These are phyloP conservation scores for Aureobasidium sp. DNA, from an alignment of 2,329 filamentous ascomycete species.

Conservation along the genomic window DNA sequence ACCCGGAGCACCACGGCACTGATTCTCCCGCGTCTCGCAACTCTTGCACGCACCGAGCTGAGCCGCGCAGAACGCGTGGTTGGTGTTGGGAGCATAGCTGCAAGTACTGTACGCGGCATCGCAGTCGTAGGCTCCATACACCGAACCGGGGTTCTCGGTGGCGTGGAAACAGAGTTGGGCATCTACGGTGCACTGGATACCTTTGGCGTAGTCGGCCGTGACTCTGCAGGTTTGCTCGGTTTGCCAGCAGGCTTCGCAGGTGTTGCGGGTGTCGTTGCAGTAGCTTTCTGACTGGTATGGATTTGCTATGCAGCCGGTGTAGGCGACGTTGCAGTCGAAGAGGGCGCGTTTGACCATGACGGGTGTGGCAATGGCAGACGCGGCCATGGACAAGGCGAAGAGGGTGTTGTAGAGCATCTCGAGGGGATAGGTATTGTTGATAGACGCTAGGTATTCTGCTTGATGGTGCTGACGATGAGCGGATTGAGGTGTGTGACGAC, in stretches of 20 bases:
- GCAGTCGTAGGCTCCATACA: background rate
- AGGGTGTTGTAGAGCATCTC: background rate
- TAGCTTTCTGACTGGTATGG: background rate
- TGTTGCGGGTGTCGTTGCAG: constrained; percentile 1
- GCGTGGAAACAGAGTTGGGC: background rate
- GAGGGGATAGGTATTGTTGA: background rate
- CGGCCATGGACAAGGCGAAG: background rate
- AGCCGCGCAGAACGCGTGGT: background rate
- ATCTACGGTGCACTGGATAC: background rate
- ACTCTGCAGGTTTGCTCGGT: constrained; percentile 2
- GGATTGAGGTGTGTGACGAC: background rate
- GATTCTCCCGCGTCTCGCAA: background rate
- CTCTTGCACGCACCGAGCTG: background rate
- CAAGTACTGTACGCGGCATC: background rate
- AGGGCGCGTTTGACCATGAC: background rate
- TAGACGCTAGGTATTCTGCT: background rate
- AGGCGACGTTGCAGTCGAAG: constrained; percentile 3
- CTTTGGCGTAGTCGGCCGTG: background rate
- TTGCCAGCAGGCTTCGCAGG: constrained; percentile 2
- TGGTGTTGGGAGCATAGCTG: background rate
- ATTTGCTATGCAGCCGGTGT: background rate
- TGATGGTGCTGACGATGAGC: background rate
- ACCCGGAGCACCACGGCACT: background rate
- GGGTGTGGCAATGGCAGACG: background rate
- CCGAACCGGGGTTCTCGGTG: background rate